Conservation (phyloP, 2,329 filamentous ascomycete species). For the Sporothrix brasiliensis region DNA sequence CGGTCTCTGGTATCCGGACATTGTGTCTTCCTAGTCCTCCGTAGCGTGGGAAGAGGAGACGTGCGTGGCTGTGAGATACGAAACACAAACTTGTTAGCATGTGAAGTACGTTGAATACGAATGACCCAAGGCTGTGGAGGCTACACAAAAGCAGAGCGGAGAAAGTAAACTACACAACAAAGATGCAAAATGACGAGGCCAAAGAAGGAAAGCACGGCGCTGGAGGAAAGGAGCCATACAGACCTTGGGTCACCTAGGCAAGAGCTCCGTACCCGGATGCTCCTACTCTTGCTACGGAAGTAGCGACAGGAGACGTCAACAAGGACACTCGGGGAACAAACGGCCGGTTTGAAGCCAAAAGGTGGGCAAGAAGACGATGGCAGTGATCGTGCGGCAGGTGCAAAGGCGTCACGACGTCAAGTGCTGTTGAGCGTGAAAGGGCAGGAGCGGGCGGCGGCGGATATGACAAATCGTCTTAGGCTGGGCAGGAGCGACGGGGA, state of each 20-base stretch:
- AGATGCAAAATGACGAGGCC: neutral
- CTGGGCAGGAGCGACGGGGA: constrained; percentile 1
- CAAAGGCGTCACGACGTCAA: neutral
- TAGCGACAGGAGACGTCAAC: neutral
- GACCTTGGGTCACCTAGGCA: neutral
- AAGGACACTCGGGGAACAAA: neutral
- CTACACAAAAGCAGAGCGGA: neutral
- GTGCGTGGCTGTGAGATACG: constrained; percentile 17
- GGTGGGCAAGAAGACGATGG: neutral
- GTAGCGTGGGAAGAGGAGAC: neutral
- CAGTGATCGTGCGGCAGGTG: neutral
- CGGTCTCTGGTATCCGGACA: constrained; percentile 53
- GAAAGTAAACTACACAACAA: neutral
- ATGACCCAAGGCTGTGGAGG: neutral
- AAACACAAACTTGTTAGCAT: constrained; percentile 21
- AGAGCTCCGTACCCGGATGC: neutral
- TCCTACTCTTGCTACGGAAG: neutral
- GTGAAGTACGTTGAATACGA: constrained; percentile 12
- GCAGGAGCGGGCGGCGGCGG: neutral
- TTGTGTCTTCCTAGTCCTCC: neutral
- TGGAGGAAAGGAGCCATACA: neutral
- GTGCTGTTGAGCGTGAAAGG: neutral
- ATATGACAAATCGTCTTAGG: neutral
- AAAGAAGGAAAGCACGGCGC: neutral
- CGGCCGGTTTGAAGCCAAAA: neutral